phyloP scores from a whole-genome alignment of 1,284 basidiomycete species.

The Flammula alnicola region DNA sequence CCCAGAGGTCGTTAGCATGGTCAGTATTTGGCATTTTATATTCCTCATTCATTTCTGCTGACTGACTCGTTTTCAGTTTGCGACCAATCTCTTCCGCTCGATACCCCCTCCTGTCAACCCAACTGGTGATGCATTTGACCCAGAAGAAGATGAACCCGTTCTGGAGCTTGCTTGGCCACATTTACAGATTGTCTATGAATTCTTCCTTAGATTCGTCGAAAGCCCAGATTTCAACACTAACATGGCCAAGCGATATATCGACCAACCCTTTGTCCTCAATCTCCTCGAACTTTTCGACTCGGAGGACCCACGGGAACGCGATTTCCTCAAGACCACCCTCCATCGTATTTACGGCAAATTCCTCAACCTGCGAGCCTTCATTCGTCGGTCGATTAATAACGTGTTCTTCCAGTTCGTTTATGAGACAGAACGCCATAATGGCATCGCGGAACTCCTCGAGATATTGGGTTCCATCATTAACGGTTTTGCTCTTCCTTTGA shows the following conservation, averaged over 20 bases:
- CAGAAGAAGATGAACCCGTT: conserved; percentile 99
- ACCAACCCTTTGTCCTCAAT: conserved; percentile 95
- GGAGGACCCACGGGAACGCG: conserved; percentile 98
- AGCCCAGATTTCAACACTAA: conserved; percentile 99
- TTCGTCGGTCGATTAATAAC: conserved; percentile 98
- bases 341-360: conserved; percentile 99
- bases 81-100: conserved; percentile 97
- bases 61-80: conserved; percentile 66
- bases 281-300: conserved; percentile 98
- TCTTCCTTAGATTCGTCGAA: conserved; percentile 99
- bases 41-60: conserved; percentile 15
- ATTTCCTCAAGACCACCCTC: conserved; percentile 98
- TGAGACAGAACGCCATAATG: conserved; percentile 98
- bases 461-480: conserved; percentile 99
- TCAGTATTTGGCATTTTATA: conserved; percentile 52
- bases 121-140: conserved; percentile 97
- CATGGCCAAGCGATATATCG: conserved; percentile 96
- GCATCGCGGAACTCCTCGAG: conserved; percentile 97
- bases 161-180: conserved; percentile 99
- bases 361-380: conserved; percentile 97
- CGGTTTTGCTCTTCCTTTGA: conserved; percentile 96
- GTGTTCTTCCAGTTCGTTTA: conserved; percentile 99
- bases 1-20: conserved; percentile 99
- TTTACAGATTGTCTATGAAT: conserved; percentile 99
- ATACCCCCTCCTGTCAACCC: conserved; percentile 99